These are phyloP conservation scores for Trametes versicolor DNA, from an alignment of 1,284 basidiomycete species.

Conservation along the genomic window DNA sequence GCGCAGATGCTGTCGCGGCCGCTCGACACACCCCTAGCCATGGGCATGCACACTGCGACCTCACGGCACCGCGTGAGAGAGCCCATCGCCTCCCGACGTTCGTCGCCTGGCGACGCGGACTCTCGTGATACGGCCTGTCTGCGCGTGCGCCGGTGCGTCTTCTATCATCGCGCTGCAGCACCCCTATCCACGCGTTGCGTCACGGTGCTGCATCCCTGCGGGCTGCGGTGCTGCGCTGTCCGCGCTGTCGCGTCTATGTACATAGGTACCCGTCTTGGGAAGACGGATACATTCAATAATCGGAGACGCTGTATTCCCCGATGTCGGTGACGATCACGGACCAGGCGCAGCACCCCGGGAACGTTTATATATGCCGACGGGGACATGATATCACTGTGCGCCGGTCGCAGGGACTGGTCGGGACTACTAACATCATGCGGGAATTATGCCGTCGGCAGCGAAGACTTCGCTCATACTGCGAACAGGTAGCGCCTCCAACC, in stretches of 20 bases:
- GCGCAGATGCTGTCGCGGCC: no score
- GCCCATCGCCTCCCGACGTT: conserved; percentile 5
- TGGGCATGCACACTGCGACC: not conserved
- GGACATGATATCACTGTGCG: no score
- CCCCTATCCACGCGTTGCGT: not conserved
- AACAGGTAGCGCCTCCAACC: no score
- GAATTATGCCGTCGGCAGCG: no score
- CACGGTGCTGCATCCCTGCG: not conserved
- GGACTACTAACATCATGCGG: no score
- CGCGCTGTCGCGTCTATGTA: not conserved
- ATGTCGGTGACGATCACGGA: not conserved
- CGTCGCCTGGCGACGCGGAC: conserved; percentile 11
- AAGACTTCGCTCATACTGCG: no score
- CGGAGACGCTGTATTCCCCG: not conserved
- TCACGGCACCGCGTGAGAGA: conserved; percentile 11
- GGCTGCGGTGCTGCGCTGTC: not conserved
- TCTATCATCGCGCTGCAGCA: not conserved
- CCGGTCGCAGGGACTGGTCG: no score
- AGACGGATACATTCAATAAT: not conserved
- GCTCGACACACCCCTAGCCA: no score
- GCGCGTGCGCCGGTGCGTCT: not conserved
- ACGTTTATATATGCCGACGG: conserved; percentile 1
- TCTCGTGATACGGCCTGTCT: not conserved
- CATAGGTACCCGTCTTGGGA: not conserved
- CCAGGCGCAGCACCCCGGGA: not conserved